Evolutionary conservation across 768 basidiomycete genomes (phyloP).

Genomic region (Peribolospora kevripleyi): DNA sequence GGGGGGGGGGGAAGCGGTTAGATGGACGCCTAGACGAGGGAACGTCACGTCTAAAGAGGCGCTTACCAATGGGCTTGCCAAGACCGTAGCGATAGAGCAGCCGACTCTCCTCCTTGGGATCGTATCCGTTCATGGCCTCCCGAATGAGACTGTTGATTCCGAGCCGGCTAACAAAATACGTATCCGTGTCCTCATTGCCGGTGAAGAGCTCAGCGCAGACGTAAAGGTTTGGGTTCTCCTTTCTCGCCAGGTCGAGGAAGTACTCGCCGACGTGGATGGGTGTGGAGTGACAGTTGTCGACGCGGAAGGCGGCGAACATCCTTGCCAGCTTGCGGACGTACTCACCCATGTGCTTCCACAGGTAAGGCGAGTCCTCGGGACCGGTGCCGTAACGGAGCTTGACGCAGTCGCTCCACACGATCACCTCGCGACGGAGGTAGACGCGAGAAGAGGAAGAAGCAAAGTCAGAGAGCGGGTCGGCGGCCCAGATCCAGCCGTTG

Average conservation of each 20-base stretch:
- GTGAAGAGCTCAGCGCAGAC: constrained; percentile 94
- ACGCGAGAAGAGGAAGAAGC: constrained; percentile 77
- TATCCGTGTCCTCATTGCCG: constrained; percentile 79
- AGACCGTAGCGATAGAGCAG: constrained; percentile 73
- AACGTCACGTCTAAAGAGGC: not conserved
- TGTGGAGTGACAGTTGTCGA: constrained; percentile 97
- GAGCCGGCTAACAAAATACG: constrained; percentile 66
- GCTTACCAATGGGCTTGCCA: constrained; percentile 68
- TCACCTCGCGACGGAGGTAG: constrained; percentile 84
- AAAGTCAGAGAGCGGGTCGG: constrained; percentile 83
- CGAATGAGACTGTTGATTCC: constrained; percentile 84
- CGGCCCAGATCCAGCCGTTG: constrained; percentile 98
- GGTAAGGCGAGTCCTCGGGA: constrained; percentile 65
- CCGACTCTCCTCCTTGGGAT: constrained; percentile 72
- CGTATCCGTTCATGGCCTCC: constrained; percentile 55
- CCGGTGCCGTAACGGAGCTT: constrained; percentile 78
- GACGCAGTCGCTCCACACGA: constrained; percentile 95
- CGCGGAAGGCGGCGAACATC: constrained; percentile 81
- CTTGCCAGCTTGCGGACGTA: constrained; percentile 61
- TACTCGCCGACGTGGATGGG: constrained; percentile 86
- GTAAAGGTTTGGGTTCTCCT: constrained; percentile 75
- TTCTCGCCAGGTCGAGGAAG: constrained; percentile 75
- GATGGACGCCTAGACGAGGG: not conserved
- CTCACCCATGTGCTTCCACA: constrained; percentile 71
- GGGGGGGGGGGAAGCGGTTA: not conserved